phyloP scores from a whole-genome alignment of 2,329 filamentous ascomycete genomes.

The Nothopassalora personata region DNA sequence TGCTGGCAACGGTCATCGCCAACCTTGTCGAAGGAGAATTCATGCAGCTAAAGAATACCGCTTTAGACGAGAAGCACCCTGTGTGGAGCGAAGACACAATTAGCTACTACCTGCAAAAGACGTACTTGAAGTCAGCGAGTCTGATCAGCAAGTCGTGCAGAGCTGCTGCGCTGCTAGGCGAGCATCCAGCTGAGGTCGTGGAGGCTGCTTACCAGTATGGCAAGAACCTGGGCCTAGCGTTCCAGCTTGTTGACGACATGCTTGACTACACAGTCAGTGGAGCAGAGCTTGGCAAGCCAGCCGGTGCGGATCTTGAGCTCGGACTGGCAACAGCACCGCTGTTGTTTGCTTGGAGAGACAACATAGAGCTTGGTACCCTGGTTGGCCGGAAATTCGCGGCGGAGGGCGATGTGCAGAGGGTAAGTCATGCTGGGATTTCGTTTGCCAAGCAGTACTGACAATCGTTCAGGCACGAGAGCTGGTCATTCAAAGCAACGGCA shows the following conservation, averaged over 20 bases:
- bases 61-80: constrained; percentile 76
- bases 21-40: constrained; percentile 98
- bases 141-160: constrained; percentile 95
- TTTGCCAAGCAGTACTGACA: constrained; percentile 20
- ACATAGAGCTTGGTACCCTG: constrained; percentile 74
- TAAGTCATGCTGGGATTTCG: constrained; percentile 44
- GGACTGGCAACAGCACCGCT: constrained; percentile 90
- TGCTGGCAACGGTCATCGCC: constrained; percentile 91
- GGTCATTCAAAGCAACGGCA: constrained; percentile 75
- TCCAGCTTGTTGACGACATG: constrained; percentile 97
- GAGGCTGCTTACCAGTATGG: constrained; percentile 90
- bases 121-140: constrained; percentile 93
- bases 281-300: constrained; percentile 84
- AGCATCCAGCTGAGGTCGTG: constrained; percentile 69
- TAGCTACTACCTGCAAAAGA: constrained; percentile 94
- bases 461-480: constrained; percentile 69
- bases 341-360: constrained; percentile 82
- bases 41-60: constrained; percentile 98
- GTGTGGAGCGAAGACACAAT: constrained; percentile 83
- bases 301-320: constrained; percentile 87
- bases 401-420: constrained; percentile 78
- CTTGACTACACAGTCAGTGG: constrained; percentile 88
- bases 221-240: constrained; percentile 87
- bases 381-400: constrained; percentile 85
- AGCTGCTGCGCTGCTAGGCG: constrained; percentile 78